Base-by-base conservation (phyloP, 768 basidiomycete genomes). In the Daedaleopsis sinensis region DNA sequence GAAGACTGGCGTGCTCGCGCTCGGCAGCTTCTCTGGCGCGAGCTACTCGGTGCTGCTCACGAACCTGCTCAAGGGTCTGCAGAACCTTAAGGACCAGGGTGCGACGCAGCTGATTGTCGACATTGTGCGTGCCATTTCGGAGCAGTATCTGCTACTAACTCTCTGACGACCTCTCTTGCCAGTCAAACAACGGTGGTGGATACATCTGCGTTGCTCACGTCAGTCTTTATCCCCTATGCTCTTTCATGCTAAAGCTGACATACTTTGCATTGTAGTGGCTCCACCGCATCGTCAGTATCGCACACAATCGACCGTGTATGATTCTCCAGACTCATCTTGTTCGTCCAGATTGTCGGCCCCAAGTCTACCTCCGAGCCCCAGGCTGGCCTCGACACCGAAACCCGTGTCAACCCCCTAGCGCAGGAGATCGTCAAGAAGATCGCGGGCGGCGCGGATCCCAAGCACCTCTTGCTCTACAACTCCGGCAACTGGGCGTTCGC, bases 121-220 rank as follows among this genome's bases (percentile, higher is more conserved):
- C 73, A 80, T 87, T 65, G 74, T 73, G 57, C 19, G 73, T 68
- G 16, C 18, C 13, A 3, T 35, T 24, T 11, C 15, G 37, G 15
- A 2, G 38, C 36, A 5, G 16, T 18, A 6, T 6, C 7, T 7
- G 21, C 18, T 18, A 11, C 39, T 7, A 32, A 3, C 27, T 32
- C 27, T 32, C 27, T 32, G 3, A 32, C 27, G 3, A 32, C 27
- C 27, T 32, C 27, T 32, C 27, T 32, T 7, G 27, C 18, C 35
- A 72, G 70, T 65, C 68, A 8, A 73, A 75, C 62, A 76, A 76
- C 59, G 74, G 73, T 43, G 75, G 75, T 43, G 75, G 67, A 27
- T 86, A 80, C 72, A 84, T 87, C 59, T 86, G 85, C 69, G 77
- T 83, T 44, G 84, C 85, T 12, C 82, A 85, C 71, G 84, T 85